Evolutionary conservation across 176 grass and related monocot species (phyloP).

Genomic region (Bromus sterilis): DNA sequence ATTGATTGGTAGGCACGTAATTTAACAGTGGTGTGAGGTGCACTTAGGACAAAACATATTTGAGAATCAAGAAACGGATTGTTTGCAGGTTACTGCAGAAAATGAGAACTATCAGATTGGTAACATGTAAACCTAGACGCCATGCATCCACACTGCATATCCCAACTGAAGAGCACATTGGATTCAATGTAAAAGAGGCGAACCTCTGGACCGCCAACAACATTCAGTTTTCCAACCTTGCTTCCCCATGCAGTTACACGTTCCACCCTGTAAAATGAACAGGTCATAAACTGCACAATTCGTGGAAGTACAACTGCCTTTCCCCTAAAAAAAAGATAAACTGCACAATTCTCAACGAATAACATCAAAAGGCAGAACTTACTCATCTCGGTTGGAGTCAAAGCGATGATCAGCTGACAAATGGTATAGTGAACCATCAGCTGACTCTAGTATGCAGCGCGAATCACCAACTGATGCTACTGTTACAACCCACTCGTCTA

Average conservation of each 20-base stretch:
- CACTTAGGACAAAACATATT: neutral
- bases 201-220: constrained; percentile 92
- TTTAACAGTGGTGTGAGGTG: neutral
- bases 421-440: constrained; percentile 70
- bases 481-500: constrained; percentile 93
- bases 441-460: constrained; percentile 80
- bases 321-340: too few species aligned
- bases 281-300: neutral
- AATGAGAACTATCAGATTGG: neutral
- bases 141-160: neutral
- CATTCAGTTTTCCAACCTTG: constrained; percentile 79
- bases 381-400: constrained; percentile 84
- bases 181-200: constrained; percentile 8
- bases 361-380: constrained; percentile 7
- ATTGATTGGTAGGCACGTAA: neutral
- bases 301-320: too few species aligned
- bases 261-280: constrained; percentile 46
- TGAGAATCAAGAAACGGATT: neutral
- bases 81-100: neutral
- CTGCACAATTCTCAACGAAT: neutral
- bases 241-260: constrained; percentile 76
- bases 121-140: neutral
- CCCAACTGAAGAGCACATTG: neutral
- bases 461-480: constrained; percentile 93
- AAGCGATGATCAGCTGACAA: constrained; percentile 86